Percentiles rank a stretch among this genome's conserved stretches.
These are phyloP conservation scores for Trypanosoma mega DNA, from an alignment of 208 protist genomes.

Conservation along the genomic window DNA sequence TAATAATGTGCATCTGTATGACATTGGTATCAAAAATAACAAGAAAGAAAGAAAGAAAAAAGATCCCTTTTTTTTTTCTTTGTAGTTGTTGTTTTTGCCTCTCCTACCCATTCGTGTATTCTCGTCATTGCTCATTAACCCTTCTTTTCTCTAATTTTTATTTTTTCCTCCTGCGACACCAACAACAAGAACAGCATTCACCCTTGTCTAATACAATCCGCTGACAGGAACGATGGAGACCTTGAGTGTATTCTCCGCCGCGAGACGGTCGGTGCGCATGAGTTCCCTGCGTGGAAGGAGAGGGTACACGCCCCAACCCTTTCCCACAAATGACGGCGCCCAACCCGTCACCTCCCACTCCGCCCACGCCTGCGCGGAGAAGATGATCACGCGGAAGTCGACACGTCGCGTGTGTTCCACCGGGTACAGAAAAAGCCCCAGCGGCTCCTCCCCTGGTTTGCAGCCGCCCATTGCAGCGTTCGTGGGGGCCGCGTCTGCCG, in stretches of 20 bases:
- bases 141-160: not conserved
- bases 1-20: too few species aligned
- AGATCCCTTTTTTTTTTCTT: too few species aligned
- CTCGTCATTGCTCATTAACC: too few species aligned
- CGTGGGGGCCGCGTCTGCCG: not conserved
- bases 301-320: slow-evolving; percentile 69
- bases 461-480: too few species aligned
- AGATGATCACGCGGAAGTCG: slow-evolving; percentile 73
- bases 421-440: slow-evolving; percentile 69
- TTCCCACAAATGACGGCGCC: slow-evolving; percentile 45
- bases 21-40: too few species aligned
- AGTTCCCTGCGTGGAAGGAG: slow-evolving; percentile 62
- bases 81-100: too few species aligned
- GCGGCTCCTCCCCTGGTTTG: slow-evolving; percentile 38
- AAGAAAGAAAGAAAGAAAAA: too few species aligned
- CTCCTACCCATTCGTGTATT: too few species aligned
- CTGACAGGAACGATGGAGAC: slow-evolving; percentile 67
- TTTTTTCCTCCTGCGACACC: not conserved
- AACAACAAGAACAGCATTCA: not conserved
- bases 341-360: slow-evolving; percentile 72
- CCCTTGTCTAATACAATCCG: slow-evolving; percentile 54
- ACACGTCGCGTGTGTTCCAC: slow-evolving; percentile 49
- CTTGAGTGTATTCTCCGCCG: slow-evolving; percentile 66
- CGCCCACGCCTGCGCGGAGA: slow-evolving; percentile 63
- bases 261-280: slow-evolving; percentile 65